A percentile compares a stretch with the other conserved stretches of the same genome.
These are phyloP conservation scores for Penicillium sp. DNA, from an alignment of 2,329 filamentous ascomycete species.

Conservation along the genomic window DNA sequence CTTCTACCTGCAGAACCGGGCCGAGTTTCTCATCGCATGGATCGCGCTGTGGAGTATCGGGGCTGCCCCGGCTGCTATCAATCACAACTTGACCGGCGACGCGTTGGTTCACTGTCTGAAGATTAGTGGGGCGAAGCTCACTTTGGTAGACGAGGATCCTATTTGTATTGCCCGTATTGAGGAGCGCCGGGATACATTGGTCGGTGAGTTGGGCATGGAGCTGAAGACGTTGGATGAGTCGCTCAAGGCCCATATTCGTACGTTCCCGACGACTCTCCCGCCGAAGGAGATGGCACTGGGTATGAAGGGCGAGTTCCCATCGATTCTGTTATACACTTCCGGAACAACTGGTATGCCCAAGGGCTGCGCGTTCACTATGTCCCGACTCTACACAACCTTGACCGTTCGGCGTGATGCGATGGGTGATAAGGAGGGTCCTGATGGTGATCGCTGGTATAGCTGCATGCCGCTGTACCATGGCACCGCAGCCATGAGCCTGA, in stretches of 20 bases:
- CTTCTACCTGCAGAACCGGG: constrained; percentile 67
- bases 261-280: constrained; percentile 53
- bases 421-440: constrained; percentile 29
- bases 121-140: constrained; percentile 57
- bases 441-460: constrained; percentile 67
- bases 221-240: constrained; percentile 56
- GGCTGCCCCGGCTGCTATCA: constrained; percentile 69
- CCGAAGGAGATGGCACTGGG: constrained; percentile 57
- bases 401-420: constrained; percentile 36
- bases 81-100: constrained; percentile 66
- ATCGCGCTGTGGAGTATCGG: constrained; percentile 66
- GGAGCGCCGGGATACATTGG: constrained; percentile 50
- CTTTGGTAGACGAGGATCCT: constrained; percentile 61
- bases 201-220: constrained; percentile 59
- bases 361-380: constrained; percentile 62
- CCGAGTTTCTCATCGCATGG: constrained; percentile 68
- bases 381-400: constrained; percentile 46
- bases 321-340: constrained; percentile 71
- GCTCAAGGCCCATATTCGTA: constrained; percentile 51
- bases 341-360: constrained; percentile 78
- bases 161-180: constrained; percentile 60
- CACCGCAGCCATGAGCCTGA: constrained; percentile 64
- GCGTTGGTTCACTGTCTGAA: constrained; percentile 66
- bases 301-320: constrained; percentile 56
- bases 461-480: constrained; percentile 80